Percentiles rank a stretch among this genome's conserved stretches.
Evolutionary conservation across 2,329 filamentous ascomycete species (phyloP).

Genomic region (Dothideomycetes sp.): DNA sequence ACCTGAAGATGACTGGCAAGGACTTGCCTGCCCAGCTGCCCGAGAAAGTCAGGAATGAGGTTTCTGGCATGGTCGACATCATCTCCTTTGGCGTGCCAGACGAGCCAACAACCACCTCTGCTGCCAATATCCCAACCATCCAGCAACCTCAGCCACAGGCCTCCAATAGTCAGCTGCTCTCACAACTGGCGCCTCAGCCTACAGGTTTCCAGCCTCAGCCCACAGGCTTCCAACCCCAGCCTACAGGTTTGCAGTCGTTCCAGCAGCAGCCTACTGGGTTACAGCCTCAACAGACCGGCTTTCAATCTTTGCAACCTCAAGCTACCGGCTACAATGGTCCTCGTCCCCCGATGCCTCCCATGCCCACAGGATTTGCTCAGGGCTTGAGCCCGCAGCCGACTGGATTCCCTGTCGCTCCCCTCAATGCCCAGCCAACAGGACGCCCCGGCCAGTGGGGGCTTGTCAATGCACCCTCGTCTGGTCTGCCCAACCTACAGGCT

Average conservation of each 20-base stretch:
- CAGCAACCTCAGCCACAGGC: conserved; percentile 46
- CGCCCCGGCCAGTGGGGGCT: conserved; percentile 95
- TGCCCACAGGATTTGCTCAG: conserved; percentile 68
- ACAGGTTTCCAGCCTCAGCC: conserved; percentile 49
- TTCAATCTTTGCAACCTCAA: conserved; percentile 54
- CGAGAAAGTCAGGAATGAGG: conserved; percentile 86
- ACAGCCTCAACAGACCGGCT: conserved; percentile 44
- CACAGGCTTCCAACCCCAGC: conserved; percentile 50
- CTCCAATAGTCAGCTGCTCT: conserved; percentile 56
- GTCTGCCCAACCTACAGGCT: conserved; percentile 87
- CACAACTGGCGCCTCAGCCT: conserved; percentile 46
- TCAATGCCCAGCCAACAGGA: conserved; percentile 93
- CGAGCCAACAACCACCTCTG: conserved; percentile 57
- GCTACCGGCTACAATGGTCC: conserved; percentile 73
- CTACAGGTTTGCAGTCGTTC: conserved; percentile 33
- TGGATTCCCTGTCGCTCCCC: conserved; percentile 49
- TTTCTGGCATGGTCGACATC: conserved; percentile 99
- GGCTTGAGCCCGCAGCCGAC: conserved; percentile 53
- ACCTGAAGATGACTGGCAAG: conserved; percentile 82
- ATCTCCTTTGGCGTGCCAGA: conserved; percentile 91
- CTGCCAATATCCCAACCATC: conserved; percentile 49
- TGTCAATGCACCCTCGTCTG: conserved; percentile 83
- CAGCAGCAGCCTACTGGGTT: conserved; percentile 54
- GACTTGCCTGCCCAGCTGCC: conserved; percentile 65
- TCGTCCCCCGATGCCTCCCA: conserved; percentile 66